Percentiles rank a stretch among this genome's conserved stretches.
Conservation (phyloP, 1,284 basidiomycete species). For the Malassezia furfur region DNA sequence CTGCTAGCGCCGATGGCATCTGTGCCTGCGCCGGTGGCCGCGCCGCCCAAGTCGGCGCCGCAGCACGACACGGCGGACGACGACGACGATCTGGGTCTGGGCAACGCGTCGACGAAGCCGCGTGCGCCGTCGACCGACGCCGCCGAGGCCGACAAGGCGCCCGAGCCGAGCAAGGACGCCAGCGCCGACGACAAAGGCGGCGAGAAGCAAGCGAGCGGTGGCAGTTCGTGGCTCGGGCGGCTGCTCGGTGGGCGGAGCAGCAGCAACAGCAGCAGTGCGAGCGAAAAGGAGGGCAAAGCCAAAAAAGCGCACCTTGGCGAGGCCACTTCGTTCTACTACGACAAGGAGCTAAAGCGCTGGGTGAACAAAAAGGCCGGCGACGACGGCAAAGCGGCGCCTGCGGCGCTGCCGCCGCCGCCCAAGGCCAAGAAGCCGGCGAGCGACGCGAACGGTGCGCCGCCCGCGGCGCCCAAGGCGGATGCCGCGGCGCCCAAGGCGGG, state of each 20-base stretch:
- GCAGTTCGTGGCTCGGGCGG: slow-evolving; percentile 63
- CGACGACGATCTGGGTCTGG: slow-evolving; percentile 80
- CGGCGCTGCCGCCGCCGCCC: slow-evolving; percentile 37
- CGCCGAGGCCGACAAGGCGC: slow-evolving; percentile 13
- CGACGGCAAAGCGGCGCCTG: slow-evolving; percentile 26
- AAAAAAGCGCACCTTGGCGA: slow-evolving; percentile 76
- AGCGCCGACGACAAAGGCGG: slow-evolving; percentile 22
- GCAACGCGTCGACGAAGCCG: slow-evolving; percentile 57
- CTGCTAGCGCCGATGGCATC: slow-evolving; percentile 9
- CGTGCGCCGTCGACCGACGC: neutral
- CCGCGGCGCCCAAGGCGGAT: neutral
- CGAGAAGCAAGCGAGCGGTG: slow-evolving; percentile 18
- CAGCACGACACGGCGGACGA: slow-evolving; percentile 49
- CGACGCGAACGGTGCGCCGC: neutral
- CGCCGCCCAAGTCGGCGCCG: neutral
- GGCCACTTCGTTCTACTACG: slow-evolving; percentile 81
- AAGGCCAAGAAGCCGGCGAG: slow-evolving; percentile 17
- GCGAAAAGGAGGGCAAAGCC: slow-evolving; percentile 35
- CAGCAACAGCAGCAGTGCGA: slow-evolving; percentile 46
- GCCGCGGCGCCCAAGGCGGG: no score
- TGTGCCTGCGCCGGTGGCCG: neutral
- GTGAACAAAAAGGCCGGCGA: slow-evolving; percentile 67
- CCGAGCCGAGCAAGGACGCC: neutral
- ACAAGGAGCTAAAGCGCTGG: slow-evolving; percentile 89
- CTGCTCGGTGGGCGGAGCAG: slow-evolving; percentile 45